phyloP scores from a whole-genome alignment of 352 stramenopile genomes.

The Globisporangium lucens region DNA sequence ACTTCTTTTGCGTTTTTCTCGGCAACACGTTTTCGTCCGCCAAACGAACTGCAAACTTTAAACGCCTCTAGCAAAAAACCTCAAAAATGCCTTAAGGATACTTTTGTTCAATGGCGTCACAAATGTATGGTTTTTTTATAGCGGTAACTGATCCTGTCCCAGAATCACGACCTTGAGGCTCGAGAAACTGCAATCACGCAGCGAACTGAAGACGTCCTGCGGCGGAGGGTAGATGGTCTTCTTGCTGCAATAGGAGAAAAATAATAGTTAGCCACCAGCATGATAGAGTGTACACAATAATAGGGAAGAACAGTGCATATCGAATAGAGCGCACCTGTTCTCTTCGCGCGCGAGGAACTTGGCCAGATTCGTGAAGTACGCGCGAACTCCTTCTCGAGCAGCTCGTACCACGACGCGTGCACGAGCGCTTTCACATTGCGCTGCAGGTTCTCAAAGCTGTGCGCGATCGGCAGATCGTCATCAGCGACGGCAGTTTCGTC shows the following conservation, averaged over 20 bases:
- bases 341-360: conserved; percentile 53
- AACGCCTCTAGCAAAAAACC: too few relatives aligned
- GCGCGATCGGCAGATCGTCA: conserved; percentile 12
- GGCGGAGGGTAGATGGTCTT: conserved; percentile 86
- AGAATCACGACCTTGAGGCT: conserved; percentile 92
- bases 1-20: too few relatives aligned
- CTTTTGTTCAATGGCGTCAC: too few relatives aligned
- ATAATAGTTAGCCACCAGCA: not conserved
- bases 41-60: too few relatives aligned
- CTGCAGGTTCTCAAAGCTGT: conserved; percentile 39
- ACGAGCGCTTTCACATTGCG: conserved; percentile 35
- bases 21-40: too few relatives aligned
- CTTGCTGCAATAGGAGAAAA: conserved; percentile 25
- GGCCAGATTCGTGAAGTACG: conserved; percentile 46
- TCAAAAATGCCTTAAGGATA: too few relatives aligned
- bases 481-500: not conserved
- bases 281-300: not conserved
- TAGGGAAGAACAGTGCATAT: not conserved
- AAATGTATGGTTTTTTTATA: too few relatives aligned
- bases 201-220: conserved; percentile 83
- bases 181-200: conserved; percentile 87
- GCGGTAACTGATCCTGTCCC: conserved; percentile 70
- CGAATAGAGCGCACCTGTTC: conserved; percentile 21
- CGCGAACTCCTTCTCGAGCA: conserved; percentile 49
- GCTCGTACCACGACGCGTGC: conserved; percentile 53